Evolutionary conservation across 2,329 filamentous ascomycete species (phyloP).

Genomic region (Neofusicoccum cordaticola): DNA sequence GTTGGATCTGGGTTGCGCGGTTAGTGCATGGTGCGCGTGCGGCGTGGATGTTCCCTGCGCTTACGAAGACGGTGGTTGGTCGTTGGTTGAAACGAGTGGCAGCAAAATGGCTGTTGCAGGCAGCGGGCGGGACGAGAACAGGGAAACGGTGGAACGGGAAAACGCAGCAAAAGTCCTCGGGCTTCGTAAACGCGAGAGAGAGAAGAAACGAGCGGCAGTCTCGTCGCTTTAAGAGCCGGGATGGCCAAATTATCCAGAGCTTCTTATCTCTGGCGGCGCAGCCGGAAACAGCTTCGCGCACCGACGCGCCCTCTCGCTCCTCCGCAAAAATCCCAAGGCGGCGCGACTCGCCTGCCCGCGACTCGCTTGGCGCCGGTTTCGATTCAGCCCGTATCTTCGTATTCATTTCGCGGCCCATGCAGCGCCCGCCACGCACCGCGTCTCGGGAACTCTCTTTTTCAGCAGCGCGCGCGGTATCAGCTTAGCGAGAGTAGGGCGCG

Average conservation of each 20-base stretch:
- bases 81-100: not conserved
- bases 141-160: not conserved
- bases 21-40: not conserved
- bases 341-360: not conserved
- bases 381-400: conserved; percentile 1
- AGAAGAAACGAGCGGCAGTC: not conserved
- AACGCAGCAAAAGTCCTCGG: not conserved
- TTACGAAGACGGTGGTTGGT: not conserved
- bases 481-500: too few species aligned
- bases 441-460: too few species aligned
- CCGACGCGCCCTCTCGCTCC: not conserved
- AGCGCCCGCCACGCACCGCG: not conserved
- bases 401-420: conserved; percentile 2
- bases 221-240: too few species aligned
- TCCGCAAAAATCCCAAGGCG: not conserved
- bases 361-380: not conserved
- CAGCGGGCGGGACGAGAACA: not conserved
- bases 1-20: not conserved
- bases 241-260: not conserved
- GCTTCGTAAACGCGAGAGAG: not conserved
- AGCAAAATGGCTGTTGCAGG: not conserved
- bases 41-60: not conserved
- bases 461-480: too few species aligned
- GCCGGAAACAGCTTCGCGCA: not conserved
- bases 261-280: not conserved